A percentile compares a stretch with the other conserved stretches of the same genome.
Conservation (phyloP, 352 stramenopile genomes). For the Phytopythium chamaehyphon region DNA sequence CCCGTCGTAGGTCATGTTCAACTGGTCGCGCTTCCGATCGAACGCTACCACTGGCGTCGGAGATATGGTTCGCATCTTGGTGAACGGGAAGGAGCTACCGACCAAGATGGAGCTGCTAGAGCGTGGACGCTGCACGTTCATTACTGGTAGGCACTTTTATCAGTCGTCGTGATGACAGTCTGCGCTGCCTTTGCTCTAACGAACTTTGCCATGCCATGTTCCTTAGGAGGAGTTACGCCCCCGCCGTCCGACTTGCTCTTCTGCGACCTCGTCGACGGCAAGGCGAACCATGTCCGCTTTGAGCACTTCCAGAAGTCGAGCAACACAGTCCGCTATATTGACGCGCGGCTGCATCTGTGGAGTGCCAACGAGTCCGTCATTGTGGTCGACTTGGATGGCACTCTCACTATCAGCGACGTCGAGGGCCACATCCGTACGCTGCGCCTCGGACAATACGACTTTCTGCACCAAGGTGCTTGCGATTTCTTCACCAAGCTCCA, state of each 20-base stretch:
- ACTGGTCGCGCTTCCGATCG: conserved; percentile 63
- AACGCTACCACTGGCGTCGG: conserved; percentile 57
- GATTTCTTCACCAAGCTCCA: conserved; percentile 83
- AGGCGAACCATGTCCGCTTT: conserved; percentile 66
- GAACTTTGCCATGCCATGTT: not conserved
- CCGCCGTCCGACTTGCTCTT: conserved; percentile 50
- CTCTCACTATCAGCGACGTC: conserved; percentile 81
- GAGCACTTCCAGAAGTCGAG: conserved; percentile 70
- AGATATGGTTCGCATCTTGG: conserved; percentile 65
- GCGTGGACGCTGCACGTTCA: conserved; percentile 59
- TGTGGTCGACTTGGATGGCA: conserved; percentile 79
- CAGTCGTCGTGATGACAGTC: not conserved
- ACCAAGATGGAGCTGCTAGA: conserved; percentile 76
- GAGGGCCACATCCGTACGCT: conserved; percentile 84
- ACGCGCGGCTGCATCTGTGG: conserved; percentile 73
- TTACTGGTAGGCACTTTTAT: conserved; percentile 30
- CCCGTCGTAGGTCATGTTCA: conserved; percentile 45
- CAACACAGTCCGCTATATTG: conserved; percentile 69
- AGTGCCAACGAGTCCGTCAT: conserved; percentile 76
- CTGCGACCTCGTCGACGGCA: conserved; percentile 56
- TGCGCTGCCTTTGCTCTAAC: not conserved
- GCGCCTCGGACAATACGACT: conserved; percentile 80
- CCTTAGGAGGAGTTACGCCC: conserved; percentile 41
- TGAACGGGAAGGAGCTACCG: conserved; percentile 73
- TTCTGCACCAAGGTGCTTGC: conserved; percentile 68